Evolutionary conservation across 805 yeast genomes (phyloP), one percentile per base, ranked within the genome.

Genomic region (Saturnispora diversa): DNA sequence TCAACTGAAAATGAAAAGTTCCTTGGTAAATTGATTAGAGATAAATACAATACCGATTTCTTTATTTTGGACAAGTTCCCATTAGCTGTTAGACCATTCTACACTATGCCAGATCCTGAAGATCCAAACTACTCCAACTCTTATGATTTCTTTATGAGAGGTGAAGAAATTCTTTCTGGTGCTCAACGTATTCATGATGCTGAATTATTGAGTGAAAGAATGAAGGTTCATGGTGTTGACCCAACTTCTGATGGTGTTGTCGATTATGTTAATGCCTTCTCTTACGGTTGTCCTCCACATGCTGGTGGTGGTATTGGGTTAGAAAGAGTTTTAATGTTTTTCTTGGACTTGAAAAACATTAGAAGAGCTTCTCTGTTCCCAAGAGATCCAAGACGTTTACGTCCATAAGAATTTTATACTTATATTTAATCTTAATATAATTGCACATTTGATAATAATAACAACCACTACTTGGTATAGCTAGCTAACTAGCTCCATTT

Each of bases 271-370:
- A 90, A 90, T 48, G 94, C 96, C 13, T 92, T 92, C 71, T 68
- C 75, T 35, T 90, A 81, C 60, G 99, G 97, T 15, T 90, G 97
- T 72, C 82, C 95, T 49, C 98, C 99, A 37, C 99, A 92, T 58
- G 99, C 95, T 26, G 99, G 99, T 63, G 99, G 98, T 69, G 99
- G 99, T 66, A 92, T 92, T 61, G 99, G 99, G 58, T 69, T 92
- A 51, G 99, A 92, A 69, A 84, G 99, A 71, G 98, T 92, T 26
- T 86, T 92, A 48, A 92, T 92, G 98, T 92, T 92, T 75, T 92
- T 74, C 79, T 74, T 92, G 62, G 98, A 87, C 59, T 74, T 92
- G 70, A 90, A 90, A 72, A 92, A 92, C 70, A 92, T 92, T 53
- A 83, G 99, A 67, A 81, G 98, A 62, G 97, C 99, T n/a, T 82